Percentiles rank a stretch among this genome's conserved stretches.
phyloP scores from a whole-genome alignment of 2,329 filamentous ascomycete species.

The Metarhizium brunneum region DNA sequence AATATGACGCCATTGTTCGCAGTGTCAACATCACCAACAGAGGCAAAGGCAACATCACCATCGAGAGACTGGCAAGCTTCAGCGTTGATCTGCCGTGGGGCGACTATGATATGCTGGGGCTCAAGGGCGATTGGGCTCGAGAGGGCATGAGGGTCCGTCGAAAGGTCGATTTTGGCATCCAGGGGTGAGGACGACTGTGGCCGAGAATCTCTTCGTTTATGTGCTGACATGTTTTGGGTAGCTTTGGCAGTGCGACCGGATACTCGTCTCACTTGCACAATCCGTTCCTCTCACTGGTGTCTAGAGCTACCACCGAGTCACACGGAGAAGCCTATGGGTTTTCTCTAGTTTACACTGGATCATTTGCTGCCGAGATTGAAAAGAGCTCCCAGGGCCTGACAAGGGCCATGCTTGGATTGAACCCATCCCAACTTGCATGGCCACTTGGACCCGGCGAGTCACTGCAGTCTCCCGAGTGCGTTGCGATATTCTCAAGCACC shows the following conservation, averaged over 20 bases:
- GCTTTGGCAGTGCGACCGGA: constrained; percentile 51
- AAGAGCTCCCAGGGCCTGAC: constrained; percentile 53
- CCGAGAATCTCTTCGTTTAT: not conserved
- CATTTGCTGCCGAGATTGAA: constrained; percentile 52
- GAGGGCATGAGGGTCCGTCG: constrained; percentile 46
- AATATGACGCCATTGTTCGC: constrained; percentile 50
- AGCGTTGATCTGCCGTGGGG: constrained; percentile 51
- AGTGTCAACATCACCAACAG: constrained; percentile 54
- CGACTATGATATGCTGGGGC: constrained; percentile 52
- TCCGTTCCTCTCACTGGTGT: constrained; percentile 50
- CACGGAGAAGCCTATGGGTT: constrained; percentile 56
- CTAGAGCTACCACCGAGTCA: constrained; percentile 49
- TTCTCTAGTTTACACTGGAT: constrained; percentile 55
- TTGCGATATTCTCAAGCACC: constrained; percentile 48
- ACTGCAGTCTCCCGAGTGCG: constrained; percentile 52
- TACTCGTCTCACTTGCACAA: constrained; percentile 58
- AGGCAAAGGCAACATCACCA: constrained; percentile 38
- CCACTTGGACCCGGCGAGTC: constrained; percentile 44
- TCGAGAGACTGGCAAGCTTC: constrained; percentile 50
- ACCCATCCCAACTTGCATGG: constrained; percentile 52
- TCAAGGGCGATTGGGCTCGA: constrained; percentile 53
- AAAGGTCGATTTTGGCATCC: constrained; percentile 45
- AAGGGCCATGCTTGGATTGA: constrained; percentile 50
- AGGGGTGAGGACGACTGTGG: constrained; percentile 31
- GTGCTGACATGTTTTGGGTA: constrained; percentile 13